These are phyloP conservation scores for Ustilago nuda DNA, from an alignment of 1,284 basidiomycete genomes.

Conservation along the genomic window DNA sequence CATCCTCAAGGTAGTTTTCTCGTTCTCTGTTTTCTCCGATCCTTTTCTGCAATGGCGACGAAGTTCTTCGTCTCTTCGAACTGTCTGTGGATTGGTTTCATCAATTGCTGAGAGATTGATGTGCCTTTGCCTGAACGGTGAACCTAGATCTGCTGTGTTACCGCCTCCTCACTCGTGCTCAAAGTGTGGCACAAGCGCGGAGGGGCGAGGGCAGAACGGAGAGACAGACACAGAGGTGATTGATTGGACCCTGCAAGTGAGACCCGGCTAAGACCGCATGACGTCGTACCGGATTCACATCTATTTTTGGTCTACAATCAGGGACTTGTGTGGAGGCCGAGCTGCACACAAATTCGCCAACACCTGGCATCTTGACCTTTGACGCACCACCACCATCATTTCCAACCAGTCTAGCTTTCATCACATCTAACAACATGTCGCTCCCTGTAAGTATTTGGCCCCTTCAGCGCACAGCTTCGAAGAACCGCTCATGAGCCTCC, in stretches of 20 bases:
- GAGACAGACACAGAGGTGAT: not conserved
- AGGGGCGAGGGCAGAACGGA: not conserved
- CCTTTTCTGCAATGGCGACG: not conserved
- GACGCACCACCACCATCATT: conserved; percentile 1
- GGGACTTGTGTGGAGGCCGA: not conserved
- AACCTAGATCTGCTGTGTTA: not conserved
- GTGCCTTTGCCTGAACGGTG: not conserved
- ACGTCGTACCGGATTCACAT: not conserved
- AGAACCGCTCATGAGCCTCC: not conserved
- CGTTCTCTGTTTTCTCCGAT: not conserved
- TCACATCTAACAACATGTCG: not conserved
- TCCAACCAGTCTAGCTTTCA: not conserved
- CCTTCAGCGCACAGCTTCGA: not conserved
- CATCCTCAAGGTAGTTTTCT: not conserved
- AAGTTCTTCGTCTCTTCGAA: not conserved
- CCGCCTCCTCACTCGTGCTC: not conserved
- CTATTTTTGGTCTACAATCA: not conserved
- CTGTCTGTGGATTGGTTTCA: not conserved
- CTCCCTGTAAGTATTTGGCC: not conserved
- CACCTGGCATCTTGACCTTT: not conserved
- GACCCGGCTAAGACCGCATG: not conserved
- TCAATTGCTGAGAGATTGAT: not conserved
- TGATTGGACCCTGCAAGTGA: not conserved
- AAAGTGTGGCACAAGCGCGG: not conserved
- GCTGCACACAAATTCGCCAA: not conserved